Evolutionary conservation across 2,329 filamentous ascomycete genomes (phyloP), one percentile per base, ranked within the genome.

Genomic region (Colletotrichum sp.): DNA sequence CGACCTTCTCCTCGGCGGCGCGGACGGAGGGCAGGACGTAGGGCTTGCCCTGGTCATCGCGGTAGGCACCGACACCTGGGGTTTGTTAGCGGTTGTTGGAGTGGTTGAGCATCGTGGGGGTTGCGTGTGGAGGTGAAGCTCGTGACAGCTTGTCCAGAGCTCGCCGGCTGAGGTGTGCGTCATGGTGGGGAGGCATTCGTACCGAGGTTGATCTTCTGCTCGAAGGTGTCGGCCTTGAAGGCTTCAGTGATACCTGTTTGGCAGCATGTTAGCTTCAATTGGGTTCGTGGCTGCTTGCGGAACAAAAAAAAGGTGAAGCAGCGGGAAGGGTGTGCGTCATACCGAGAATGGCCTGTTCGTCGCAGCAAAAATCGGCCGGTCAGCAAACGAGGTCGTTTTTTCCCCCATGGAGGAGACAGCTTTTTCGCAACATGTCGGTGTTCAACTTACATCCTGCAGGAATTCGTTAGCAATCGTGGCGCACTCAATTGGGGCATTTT

Each of bases 171-270:
- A 6, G 30, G 30, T 3, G 12, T 26, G 67, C 55, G 32, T 28
- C 32, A 59, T 71, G 59, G 43, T 26, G 59, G 43, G 10, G n/a
- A 12, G 10, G 60, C 34, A n/a, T 32, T 81, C 90, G 83, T 88
- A 94, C 94, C 97, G 77, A 99, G 90, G 90, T 99, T 99, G 91
- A 99, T 99, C 93, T 99, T 99, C 90, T 98, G 93, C 78, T 92
- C 89, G 87, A 98, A 96, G 82, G 90, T 91, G 86, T 99, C 97
- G 87, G 96, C 96, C 92, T 99, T 99, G 94, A 97, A 99, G 77
- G 97, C 97, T 89, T 99, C 97, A 78, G 97, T 99, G 88, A 99
- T 96, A 85, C 95, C 94, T 93, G 79, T 36, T 57, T 28, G 60
- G 32, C 13, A 26, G 4, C 28, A 74, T 18, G 78, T 82, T 81